Evolutionary conservation across 2,329 filamentous ascomycete species (phyloP), one percentile per base, ranked within the genome.

Genomic region (Talaromyces sp.): DNA sequence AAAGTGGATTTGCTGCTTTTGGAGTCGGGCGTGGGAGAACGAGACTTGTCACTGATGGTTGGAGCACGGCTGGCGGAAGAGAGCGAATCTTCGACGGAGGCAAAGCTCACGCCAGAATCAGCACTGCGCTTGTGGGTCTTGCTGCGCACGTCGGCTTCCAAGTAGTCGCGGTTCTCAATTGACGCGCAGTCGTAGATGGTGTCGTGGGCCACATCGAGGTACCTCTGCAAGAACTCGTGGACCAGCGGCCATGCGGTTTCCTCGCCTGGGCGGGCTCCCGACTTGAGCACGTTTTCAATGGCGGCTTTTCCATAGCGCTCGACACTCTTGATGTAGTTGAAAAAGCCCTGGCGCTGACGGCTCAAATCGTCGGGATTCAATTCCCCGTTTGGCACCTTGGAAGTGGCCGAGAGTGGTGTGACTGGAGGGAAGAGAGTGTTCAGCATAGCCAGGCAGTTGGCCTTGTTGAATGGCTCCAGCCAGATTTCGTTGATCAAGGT

Each of bases 401-500:
- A 5, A 82, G 83, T 51, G 77, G 77, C 67, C 53, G 74, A 73
- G 25, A 74, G 72, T 13, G 73, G 72, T 51, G 78, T 77, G 49
- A 82, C 77, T 2, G 86, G 85, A 8, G 86, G 86, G 65, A 88
- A 85, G 32, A 89, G 77, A 10, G 86, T 88, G 73, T 89, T 89
- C 57, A 89, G 81, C 81, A 89, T 86, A 58, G 85, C 86, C 65
- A 88, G 79, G 69, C 86, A 87, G 70, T 88, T 88, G 67, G 82
- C 80, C 71, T 86, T 87, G 76, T 85, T 85, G 73, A 86, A 87
- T 0, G 85, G 85, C 33, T 81, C 76, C 32, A 87, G 76, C 28
- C 84, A 82, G 67, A 89, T 80, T 67, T 88, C 86, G 67, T 88
- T 88, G 72, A 88, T 82, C 69, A 89, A 74, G 62, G 85, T 84